Percentiles rank a stretch among this genome's conserved stretches.
phyloP scores from a whole-genome alignment of 345 rosid genomes.

The Garcia nutans region DNA sequence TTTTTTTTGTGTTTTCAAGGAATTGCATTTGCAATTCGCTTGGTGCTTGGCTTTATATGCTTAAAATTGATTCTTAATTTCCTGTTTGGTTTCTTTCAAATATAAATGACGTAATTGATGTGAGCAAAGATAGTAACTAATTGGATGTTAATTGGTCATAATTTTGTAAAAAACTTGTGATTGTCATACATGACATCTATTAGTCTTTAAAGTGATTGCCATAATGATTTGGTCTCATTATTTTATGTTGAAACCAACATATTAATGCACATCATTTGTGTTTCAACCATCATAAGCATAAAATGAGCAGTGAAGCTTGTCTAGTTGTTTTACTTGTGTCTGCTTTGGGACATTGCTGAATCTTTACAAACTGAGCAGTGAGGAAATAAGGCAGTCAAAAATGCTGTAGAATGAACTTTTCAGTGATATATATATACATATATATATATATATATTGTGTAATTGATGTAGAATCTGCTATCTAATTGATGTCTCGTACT shows the following conservation, averaged over 20 bases:
- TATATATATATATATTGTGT: too few species aligned
- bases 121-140: too few species aligned
- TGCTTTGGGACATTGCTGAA: background rate
- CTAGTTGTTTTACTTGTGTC: too few species aligned
- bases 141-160: background rate
- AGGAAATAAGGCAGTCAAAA: background rate
- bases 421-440: too few species aligned
- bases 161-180: background rate
- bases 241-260: too few species aligned
- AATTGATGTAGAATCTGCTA: background rate
- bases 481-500: background rate
- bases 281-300: too few species aligned
- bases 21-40: background rate
- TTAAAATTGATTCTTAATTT: background rate
- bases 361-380: background rate
- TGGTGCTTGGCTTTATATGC: background rate
- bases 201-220: background rate
- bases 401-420: too few species aligned
- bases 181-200: background rate
- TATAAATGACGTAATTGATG: background rate
- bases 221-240: too few species aligned
- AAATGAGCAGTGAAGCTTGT: too few species aligned
- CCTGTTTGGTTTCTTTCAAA: background rate
- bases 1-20: background rate
- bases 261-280: too few species aligned